A percentile compares a stretch with the other conserved stretches of the same genome.
These are phyloP conservation scores for Talaromyces sp. DNA, from an alignment of 2,329 filamentous ascomycete species.

Conservation along the genomic window DNA sequence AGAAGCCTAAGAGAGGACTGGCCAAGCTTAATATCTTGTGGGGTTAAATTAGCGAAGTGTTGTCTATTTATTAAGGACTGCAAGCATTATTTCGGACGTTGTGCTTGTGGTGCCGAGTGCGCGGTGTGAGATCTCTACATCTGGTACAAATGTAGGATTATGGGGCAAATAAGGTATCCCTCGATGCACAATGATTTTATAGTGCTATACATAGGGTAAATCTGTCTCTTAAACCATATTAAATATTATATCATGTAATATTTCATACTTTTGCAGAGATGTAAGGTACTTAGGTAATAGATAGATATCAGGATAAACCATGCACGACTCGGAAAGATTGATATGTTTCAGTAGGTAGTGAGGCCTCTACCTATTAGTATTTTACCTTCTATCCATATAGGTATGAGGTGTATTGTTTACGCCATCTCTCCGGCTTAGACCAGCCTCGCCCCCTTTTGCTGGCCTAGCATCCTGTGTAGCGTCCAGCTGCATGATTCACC, in stretches of 20 bases:
- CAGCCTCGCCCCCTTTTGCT: background rate
- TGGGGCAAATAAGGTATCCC: background rate
- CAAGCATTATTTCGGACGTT: background rate
- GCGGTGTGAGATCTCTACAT: background rate
- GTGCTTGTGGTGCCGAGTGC: background rate
- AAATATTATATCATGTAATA: background rate
- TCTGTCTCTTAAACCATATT: background rate
- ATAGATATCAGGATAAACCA: background rate
- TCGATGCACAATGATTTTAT: background rate
- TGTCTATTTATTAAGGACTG: background rate
- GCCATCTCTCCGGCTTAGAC: background rate
- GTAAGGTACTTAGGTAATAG: background rate
- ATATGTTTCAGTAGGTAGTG: background rate
- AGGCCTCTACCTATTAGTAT: background rate
- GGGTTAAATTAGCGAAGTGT: conserved; percentile 10
- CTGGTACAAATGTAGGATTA: no score
- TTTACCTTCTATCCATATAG: background rate
- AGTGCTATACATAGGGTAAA: background rate
- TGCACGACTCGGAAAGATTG: background rate
- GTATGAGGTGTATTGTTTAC: background rate
- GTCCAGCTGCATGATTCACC: background rate
- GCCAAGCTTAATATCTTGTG: conserved; percentile 37
- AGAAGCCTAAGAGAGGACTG: conserved; percentile 26
- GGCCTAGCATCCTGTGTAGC: background rate
- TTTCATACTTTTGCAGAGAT: background rate